Conservation (phyloP, 805 yeast genomes). For the Sporopachydermia lactativora region DNA sequence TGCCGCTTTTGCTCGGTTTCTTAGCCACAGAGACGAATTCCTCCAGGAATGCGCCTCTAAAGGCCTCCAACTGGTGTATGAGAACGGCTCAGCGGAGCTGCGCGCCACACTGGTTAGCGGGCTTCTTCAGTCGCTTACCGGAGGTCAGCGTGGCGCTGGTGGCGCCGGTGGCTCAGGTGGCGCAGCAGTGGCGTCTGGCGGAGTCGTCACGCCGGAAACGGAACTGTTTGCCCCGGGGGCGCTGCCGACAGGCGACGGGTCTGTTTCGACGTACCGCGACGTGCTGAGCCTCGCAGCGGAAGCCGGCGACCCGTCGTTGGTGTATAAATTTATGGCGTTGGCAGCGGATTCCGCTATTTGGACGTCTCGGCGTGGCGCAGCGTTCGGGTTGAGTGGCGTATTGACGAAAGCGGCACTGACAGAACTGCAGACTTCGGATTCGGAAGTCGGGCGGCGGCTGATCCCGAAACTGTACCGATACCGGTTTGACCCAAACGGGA, state of each 20-base stretch:
- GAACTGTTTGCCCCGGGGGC: slow-evolving; percentile 75
- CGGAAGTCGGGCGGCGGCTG: slow-evolving; percentile 39
- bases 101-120: slow-evolving; percentile 63
- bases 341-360: slow-evolving; percentile 81
- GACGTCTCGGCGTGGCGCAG: slow-evolving; percentile 89
- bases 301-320: slow-evolving; percentile 90
- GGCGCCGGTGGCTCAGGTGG: slow-evolving; percentile 64
- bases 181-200: slow-evolving; percentile 59
- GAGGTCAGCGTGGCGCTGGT: slow-evolving; percentile 38
- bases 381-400: slow-evolving; percentile 82
- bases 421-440: slow-evolving; percentile 39
- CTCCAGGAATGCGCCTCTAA: slow-evolving; percentile 89
- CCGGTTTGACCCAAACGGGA: slow-evolving; percentile 66
- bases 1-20: slow-evolving; percentile 56
- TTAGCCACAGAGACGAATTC: slow-evolving; percentile 72
- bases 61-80: slow-evolving; percentile 74
- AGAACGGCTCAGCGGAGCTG: slow-evolving; percentile 51
- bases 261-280: slow-evolving; percentile 85
- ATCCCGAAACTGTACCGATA: slow-evolving; percentile 78
- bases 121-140: slow-evolving; percentile 65
- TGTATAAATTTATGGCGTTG: slow-evolving; percentile 85
- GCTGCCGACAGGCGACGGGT: slow-evolving; percentile 57
- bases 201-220: slow-evolving; percentile 65
- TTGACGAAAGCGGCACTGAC: slow-evolving; percentile 67
- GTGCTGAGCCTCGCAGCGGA: slow-evolving; percentile 80